Evolutionary conservation across 164 flowering plant genomes (phyloP), one percentile per base, ranked within the genome.

Genomic region (Tetrastigma voinierianum): DNA sequence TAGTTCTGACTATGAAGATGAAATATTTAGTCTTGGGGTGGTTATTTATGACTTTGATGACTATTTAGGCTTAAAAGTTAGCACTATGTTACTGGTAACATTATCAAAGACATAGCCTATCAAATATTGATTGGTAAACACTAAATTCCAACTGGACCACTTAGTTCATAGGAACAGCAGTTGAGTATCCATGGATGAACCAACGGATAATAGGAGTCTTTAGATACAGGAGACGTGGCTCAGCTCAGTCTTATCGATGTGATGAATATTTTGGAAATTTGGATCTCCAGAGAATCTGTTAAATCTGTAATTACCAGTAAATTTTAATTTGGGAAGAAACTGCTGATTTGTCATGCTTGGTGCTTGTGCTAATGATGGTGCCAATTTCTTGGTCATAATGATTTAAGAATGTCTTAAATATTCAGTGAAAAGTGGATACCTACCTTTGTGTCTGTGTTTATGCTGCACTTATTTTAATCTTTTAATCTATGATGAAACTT

Each of bases 391-490:
- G 64, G 64, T 45, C 16, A 17, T 61, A 10, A 46, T 61, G 8
- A 46, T 9, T 45, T 46, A 6, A n/a, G 19, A 61, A 9, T 32
- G 51, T 46, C 10, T 25, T 45, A 19, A 16, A 61, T 46, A 11
- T 9, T 10, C 51, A 46, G 0, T 61, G 47, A 46, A 61, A 46
- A 61, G 3, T 16, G 51, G 51, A 19, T 61, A 51, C 7, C 51
- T 6, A 23, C 19, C 10, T 58, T 59, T n/a, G n/a, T n/a, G n/a
- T n/a, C n/a, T n/a, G n/a, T n/a, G 9, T 25, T 15, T 16, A 18
- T 61, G 64, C 64, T 45, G n/a, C n/a, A 43, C 64, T 45, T 13
- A 61, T 45, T 61, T 44, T 11, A 45, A 13, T 18, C 21, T 15
- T 46, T 21, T 18, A 61, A 4, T 5, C 40, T 15, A 15, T 25